Conservation (phyloP, 164 flowering plant species). For the Piper betle region DNA sequence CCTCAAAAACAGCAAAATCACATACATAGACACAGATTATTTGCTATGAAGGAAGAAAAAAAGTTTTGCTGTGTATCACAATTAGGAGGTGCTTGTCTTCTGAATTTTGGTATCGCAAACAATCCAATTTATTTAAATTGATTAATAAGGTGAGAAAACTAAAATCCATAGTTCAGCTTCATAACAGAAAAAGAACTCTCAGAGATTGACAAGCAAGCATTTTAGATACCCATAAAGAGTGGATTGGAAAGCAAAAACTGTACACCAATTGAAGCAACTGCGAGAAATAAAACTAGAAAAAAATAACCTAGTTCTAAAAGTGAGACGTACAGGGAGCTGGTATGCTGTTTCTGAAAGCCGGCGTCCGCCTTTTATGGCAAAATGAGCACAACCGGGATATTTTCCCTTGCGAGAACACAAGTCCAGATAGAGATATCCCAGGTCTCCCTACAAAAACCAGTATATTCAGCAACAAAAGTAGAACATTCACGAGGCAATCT, state of each 20-base stretch:
- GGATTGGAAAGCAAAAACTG: neutral
- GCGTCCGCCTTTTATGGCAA: conserved; percentile 91
- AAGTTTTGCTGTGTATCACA: no score
- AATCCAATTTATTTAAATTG: no score
- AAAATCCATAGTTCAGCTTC: no score
- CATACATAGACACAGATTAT: no score
- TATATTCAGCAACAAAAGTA: conserved; percentile 5
- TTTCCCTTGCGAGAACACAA: conserved; percentile 79
- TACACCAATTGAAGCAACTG: neutral
- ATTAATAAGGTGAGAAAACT: no score
- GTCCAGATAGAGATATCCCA: conserved; percentile 91
- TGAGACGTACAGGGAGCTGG: conserved; percentile 83
- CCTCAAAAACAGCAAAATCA: no score
- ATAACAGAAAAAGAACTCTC: neutral
- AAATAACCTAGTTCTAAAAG: neutral
- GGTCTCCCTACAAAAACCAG: conserved; percentile 57
- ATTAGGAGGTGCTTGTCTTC: no score
- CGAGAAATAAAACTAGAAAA: neutral
- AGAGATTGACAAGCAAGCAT: neutral
- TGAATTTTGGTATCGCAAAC: no score
- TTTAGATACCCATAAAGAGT: neutral
- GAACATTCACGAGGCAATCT: neutral
- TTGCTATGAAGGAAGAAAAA: no score
- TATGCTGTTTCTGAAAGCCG: conserved; percentile 67
- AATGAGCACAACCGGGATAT: conserved; percentile 92